phyloP scores from a whole-genome alignment of 2,329 filamentous ascomycete genomes.

The Colletotrichum ledebouriae region DNA sequence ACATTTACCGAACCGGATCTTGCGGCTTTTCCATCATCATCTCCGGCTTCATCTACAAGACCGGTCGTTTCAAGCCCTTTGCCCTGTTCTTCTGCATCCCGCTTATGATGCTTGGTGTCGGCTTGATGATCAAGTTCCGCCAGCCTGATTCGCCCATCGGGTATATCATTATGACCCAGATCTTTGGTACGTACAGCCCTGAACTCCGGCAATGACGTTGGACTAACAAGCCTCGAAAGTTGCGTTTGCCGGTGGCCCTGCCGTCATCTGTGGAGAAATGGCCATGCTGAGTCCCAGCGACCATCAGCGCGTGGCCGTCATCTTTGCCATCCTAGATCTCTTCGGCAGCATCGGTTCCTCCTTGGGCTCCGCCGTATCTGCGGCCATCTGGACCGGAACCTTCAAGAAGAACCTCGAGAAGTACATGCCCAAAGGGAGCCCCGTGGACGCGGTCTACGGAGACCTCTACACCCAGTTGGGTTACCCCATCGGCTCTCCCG shows the following conservation, averaged over 20 bases:
- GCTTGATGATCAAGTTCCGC: slow-evolving; percentile 72
- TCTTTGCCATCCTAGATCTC: slow-evolving; percentile 72
- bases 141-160: slow-evolving; percentile 63
- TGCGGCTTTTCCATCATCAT: slow-evolving; percentile 52
- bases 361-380: slow-evolving; percentile 70
- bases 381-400: slow-evolving; percentile 74
- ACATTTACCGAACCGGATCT: slow-evolving; percentile 55
- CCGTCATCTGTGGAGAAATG: slow-evolving; percentile 72
- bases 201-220: neutral
- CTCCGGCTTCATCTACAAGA: slow-evolving; percentile 48
- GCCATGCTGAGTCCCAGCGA: slow-evolving; percentile 71
- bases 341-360: slow-evolving; percentile 72
- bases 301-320: slow-evolving; percentile 72
- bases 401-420: slow-evolving; percentile 64
- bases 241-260: slow-evolving; percentile 69
- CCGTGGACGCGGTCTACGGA: slow-evolving; percentile 60
- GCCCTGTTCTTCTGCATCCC: slow-evolving; percentile 64
- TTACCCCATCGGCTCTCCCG: slow-evolving; percentile 64
- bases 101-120: slow-evolving; percentile 67
- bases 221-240: slow-evolving; percentile 49
- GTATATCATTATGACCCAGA: slow-evolving; percentile 71
- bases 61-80: slow-evolving; percentile 52
- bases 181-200: slow-evolving; percentile 51
- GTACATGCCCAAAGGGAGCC: slow-evolving; percentile 61
- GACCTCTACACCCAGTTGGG: slow-evolving; percentile 65